Evolutionary conservation across 2,329 filamentous ascomycete genomes (phyloP), one percentile per base, ranked within the genome.

Genomic region (Fonsecaea nubica): DNA sequence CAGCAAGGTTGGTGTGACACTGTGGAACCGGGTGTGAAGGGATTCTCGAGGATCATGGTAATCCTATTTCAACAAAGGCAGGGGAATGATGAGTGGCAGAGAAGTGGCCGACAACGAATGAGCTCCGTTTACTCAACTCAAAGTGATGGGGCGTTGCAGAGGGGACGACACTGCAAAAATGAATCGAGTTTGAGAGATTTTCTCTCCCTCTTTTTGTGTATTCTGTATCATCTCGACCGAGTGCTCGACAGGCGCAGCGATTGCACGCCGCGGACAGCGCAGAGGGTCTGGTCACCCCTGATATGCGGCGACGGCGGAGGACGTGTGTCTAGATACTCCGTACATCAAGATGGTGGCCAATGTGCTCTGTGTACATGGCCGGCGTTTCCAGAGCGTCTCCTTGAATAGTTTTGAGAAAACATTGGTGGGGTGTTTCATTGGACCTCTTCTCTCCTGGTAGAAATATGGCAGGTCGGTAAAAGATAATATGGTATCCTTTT

Each of bases 21-120:
- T 25, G 45, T 50, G 45, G 45, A 21, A 50, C 18, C 4, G 45
- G 45, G 9, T 50, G 45, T 50, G 45, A 25, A 30, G 45, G 45
- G 25, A 18, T 50, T 50, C 45, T 8, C 18, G 18, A 50, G 45
- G 45, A 50, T 50, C 45, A 25, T 50, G 3, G 45, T 50, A 50
- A 50, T 50, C 45, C 45, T 50, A 50, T 50, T 50, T 50, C 45
- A 50, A 50, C 45, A 25, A 50, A 50, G 18, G 45, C 45, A 50
- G 21, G 21, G 18, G 9, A 25, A 3, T 21, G 18, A 25, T 4
- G 18, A n/a, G 18, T 50, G 18, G 45, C 18, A 50, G 45, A 21
- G 8, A n/a, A 25, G 45, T 50, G 45, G 45, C 45, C 15, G 45
- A 21, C 45, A 50, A 5, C 4, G 18, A 50, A 50, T 10, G 45